phyloP scores from a whole-genome alignment of 345 rosid genomes.

The Anacardium occidentale region DNA sequence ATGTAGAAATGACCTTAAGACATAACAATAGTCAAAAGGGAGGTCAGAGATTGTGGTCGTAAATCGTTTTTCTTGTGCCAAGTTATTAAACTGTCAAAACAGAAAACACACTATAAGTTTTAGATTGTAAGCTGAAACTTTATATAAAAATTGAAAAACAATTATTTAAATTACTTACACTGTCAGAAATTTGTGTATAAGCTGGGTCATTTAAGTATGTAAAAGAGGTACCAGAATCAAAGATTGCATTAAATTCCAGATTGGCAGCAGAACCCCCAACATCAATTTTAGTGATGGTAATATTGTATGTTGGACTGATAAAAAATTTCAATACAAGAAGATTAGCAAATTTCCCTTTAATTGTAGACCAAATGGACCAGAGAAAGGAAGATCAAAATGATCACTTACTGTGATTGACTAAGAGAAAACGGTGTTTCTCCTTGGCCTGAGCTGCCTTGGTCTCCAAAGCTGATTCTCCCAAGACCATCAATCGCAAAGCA shows the following conservation, averaged over 20 bases:
- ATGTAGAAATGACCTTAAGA: slow-evolving; percentile 46
- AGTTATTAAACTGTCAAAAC: slow-evolving; percentile 64
- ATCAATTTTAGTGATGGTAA: slow-evolving; percentile 57
- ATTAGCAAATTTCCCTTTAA: slow-evolving; percentile 17
- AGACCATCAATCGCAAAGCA: slow-evolving; percentile 70
- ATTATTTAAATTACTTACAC: slow-evolving; percentile 47
- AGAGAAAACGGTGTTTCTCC: slow-evolving; percentile 80
- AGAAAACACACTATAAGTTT: neutral
- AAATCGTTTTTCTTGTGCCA: slow-evolving; percentile 51
- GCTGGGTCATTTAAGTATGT: slow-evolving; percentile 81
- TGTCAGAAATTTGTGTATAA: slow-evolving; percentile 55
- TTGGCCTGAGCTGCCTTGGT: slow-evolving; percentile 76
- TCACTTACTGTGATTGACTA: slow-evolving; percentile 57
- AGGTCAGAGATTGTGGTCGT: slow-evolving; percentile 24
- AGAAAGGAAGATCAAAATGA: slow-evolving; percentile 1
- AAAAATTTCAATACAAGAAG: neutral
- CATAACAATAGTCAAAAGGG: slow-evolving; percentile 87
- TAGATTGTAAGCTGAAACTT: neutral
- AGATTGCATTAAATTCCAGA: slow-evolving; percentile 69
- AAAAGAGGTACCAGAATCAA: slow-evolving; percentile 94
- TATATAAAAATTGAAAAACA: slow-evolving; percentile 1
- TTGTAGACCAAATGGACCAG: neutral
- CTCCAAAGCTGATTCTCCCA: slow-evolving; percentile 94
- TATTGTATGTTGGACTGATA: slow-evolving; percentile 79
- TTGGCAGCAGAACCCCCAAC: slow-evolving; percentile 55